Conservation (phyloP, 306 rosid species). For the Luffa aegyptiaca region DNA sequence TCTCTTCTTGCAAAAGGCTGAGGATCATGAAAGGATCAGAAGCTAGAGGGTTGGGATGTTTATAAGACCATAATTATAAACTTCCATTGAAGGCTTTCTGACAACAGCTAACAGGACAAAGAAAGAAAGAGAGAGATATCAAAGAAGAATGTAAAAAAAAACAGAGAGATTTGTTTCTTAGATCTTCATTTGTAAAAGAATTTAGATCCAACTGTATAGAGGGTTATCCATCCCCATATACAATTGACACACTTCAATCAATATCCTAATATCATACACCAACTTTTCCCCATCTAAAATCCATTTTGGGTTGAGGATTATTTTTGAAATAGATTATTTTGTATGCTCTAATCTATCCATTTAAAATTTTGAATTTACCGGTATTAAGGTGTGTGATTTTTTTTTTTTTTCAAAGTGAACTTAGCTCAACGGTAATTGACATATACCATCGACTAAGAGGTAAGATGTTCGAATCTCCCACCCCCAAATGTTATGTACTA, state of each 20-base stretch:
- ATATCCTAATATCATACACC: neutral
- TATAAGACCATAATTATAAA: neutral
- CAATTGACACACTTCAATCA: neutral
- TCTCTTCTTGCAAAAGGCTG: constrained; percentile 10
- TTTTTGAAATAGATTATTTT: neutral
- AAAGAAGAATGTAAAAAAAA: neutral
- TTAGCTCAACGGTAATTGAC: no score
- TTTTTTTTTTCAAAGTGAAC: no score
- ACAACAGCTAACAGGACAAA: neutral
- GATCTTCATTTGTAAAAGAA: neutral
- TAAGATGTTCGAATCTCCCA: no score
- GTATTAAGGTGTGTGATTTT: neutral
- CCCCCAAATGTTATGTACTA: no score
- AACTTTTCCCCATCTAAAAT: neutral
- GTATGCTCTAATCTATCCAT: neutral
- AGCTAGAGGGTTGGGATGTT: constrained; percentile 14
- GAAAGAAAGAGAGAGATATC: neutral
- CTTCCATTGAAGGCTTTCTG: neutral
- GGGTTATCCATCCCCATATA: constrained; percentile 1
- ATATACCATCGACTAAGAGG: no score
- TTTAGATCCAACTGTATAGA: neutral
- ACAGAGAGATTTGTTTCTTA: neutral
- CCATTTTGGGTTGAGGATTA: neutral
- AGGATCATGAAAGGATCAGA: constrained; percentile 19
- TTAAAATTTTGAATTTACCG: no score